These are phyloP conservation scores for Leptosphaerulina australis DNA, from an alignment of 2,329 filamentous ascomycete genomes.

Conservation along the genomic window DNA sequence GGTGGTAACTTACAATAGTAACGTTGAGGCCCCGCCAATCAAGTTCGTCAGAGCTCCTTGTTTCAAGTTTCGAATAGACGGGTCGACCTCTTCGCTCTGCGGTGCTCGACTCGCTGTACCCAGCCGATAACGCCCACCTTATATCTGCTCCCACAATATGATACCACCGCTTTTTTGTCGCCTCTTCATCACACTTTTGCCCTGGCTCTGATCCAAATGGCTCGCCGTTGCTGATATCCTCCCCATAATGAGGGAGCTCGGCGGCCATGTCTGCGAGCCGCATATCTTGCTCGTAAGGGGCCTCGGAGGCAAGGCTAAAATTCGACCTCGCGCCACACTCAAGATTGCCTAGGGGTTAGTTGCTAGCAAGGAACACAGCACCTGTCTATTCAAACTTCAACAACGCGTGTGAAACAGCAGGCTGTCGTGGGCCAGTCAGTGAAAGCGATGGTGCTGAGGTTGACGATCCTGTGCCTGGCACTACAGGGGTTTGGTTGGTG, in stretches of 20 bases:
- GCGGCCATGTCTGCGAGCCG: conserved; percentile 33
- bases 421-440: conserved; percentile 36
- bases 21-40: conserved; percentile 34
- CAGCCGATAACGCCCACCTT: conserved; percentile 38
- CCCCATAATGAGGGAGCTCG: conserved; percentile 31
- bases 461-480: conserved; percentile 36
- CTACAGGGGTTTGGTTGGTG: conserved; percentile 26
- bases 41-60: conserved; percentile 38
- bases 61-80: conserved; percentile 45
- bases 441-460: conserved; percentile 32
- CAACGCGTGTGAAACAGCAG: conserved; percentile 44
- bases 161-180: conserved; percentile 30
- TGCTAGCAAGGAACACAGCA: conserved; percentile 33
- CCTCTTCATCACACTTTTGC: conserved; percentile 28
- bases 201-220: conserved; percentile 23
- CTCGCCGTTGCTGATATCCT: conserved; percentile 36
- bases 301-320: conserved; percentile 30
- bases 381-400: conserved; percentile 27
- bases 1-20: conserved; percentile 39
- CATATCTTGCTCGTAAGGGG: conserved; percentile 29
- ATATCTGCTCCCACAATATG: conserved; percentile 32
- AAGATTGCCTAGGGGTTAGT: conserved; percentile 31
- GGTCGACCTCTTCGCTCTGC: conserved; percentile 38
- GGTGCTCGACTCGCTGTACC: conserved; percentile 27
- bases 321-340: conserved; percentile 28